Base-by-base conservation (phyloP, 2,329 filamentous ascomycete genomes). In the Beauveria brongniartii region DNA sequence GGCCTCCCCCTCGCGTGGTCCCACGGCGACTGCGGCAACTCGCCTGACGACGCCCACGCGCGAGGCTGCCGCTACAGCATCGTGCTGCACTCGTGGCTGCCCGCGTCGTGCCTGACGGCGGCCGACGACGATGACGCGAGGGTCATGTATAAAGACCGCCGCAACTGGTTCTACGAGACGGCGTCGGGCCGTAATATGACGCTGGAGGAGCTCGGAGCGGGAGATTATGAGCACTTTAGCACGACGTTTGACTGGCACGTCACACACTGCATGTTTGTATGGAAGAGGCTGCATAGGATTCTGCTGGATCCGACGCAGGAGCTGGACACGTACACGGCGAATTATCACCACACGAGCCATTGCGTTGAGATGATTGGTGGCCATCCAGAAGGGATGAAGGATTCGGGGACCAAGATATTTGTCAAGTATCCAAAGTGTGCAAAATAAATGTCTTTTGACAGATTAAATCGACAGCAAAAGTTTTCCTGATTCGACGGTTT, bases 41-140 rank as follows among this genome's bases (percentile, higher is more conserved):
- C 65, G 12, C 59, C 63, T 4, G 59, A 47, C 26, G 63, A 67
- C 3, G 66, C 65, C 0, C 37, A 30, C 22, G 59, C 61, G 1
- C 53, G 44, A 16, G 63, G 59, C n/a, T 65, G 65, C 56, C 50
- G 52, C 6, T 66, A 63, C 57, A 64, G 62, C 53, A 65, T 67
- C 22, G 65, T 67, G 3, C 55, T 65, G n/a, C 65, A 66, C 52
- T 50, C 64, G 2, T 67, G 66, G 66, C 62, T 67, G n/a, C 66
- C 66, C 1, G 52, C 53, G 26, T 26, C 52, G 18, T 67, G 66
- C 40, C 63, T 66, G 10, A 63, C 63, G 2, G 63, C 56, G 4
- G 65, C 55, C 26, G 66, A 67, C 54, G 52, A 61, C 0, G 66
- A 66, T 18, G 68, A 70, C 50, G 66, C 66, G 1, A 62, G 60